phyloP scores from a whole-genome alignment of 495 filamentous ascomycete genomes.

The Aspergillus mulundensis region DNA sequence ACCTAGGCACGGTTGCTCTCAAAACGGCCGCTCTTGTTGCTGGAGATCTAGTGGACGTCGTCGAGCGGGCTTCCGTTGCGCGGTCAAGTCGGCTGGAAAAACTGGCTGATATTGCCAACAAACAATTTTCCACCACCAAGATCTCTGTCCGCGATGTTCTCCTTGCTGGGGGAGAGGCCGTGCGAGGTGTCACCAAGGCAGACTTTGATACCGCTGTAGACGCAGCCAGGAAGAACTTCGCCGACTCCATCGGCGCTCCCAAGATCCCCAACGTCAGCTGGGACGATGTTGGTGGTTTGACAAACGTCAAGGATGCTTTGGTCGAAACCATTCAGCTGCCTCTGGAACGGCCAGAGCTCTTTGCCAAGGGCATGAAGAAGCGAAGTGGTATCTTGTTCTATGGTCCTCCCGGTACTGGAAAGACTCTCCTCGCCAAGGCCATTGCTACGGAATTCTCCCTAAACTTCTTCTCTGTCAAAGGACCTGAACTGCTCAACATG shows the following conservation, averaged over 20 bases:
- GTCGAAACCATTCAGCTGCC: constrained; percentile 96
- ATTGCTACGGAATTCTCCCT: constrained; percentile 98
- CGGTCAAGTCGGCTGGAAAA: constrained; percentile 66
- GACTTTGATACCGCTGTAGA: constrained; percentile 92
- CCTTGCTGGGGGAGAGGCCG: constrained; percentile 81
- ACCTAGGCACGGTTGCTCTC: constrained; percentile 75
- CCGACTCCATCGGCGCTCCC: constrained; percentile 92
- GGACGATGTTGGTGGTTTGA: constrained; percentile 93
- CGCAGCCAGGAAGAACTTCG: constrained; percentile 93
- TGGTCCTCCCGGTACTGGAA: constrained; percentile 93
- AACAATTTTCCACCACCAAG: constrained; percentile 29
- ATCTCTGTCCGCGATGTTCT: constrained; percentile 76
- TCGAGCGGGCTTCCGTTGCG: constrained; percentile 80
- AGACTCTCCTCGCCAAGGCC: constrained; percentile 93
- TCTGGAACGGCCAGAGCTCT: constrained; percentile 86
- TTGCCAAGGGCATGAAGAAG: constrained; percentile 98
- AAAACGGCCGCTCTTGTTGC: constrained; percentile 96
- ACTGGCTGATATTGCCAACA: constrained; percentile 49
- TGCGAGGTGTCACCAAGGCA: constrained; percentile 70
- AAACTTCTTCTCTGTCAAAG: constrained; percentile 99
- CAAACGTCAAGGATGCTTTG: constrained; percentile 91
- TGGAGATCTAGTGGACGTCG: constrained; percentile 89
- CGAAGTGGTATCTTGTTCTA: constrained; percentile 97
- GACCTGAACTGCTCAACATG: constrained; percentile 96
- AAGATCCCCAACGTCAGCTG: constrained; percentile 97